Conservation (phyloP, 345 rosid species). For the Rhodamnia rubescens region DNA sequence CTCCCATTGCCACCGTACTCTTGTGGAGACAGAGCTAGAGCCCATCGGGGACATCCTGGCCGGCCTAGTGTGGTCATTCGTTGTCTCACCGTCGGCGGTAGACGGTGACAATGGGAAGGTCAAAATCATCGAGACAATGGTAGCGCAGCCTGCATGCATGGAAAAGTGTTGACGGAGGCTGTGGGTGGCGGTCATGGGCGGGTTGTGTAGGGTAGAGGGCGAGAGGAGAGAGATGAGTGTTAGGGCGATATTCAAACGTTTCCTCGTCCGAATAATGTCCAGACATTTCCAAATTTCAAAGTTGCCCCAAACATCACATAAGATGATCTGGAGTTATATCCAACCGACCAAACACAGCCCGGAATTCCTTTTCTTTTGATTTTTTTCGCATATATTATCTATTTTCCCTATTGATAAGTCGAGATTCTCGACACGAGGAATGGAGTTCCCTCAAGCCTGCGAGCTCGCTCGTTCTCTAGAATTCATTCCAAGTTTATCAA, state of each 20-base stretch:
- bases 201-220: background rate
- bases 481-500: background rate
- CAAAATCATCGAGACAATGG: background rate
- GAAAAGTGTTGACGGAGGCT: background rate
- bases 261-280: background rate
- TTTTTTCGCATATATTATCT: background rate
- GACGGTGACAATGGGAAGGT: background rate
- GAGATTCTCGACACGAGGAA: too few species aligned
- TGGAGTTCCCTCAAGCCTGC: background rate
- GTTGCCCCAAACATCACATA: background rate
- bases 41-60: background rate
- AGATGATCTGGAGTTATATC: background rate
- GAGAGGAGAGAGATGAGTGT: accelerated
- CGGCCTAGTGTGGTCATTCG: background rate
- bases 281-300: background rate
- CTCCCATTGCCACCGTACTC: background rate
- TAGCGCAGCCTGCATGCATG: background rate
- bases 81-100: background rate
- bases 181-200: background rate
- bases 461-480: background rate
- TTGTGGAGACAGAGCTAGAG: background rate
- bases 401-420: too few species aligned
- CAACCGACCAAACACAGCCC: background rate
- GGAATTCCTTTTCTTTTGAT: background rate
- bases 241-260: too few species aligned